Conservation (phyloP, 352 stramenopile genomes). For the Aphanomyces invadans region DNA sequence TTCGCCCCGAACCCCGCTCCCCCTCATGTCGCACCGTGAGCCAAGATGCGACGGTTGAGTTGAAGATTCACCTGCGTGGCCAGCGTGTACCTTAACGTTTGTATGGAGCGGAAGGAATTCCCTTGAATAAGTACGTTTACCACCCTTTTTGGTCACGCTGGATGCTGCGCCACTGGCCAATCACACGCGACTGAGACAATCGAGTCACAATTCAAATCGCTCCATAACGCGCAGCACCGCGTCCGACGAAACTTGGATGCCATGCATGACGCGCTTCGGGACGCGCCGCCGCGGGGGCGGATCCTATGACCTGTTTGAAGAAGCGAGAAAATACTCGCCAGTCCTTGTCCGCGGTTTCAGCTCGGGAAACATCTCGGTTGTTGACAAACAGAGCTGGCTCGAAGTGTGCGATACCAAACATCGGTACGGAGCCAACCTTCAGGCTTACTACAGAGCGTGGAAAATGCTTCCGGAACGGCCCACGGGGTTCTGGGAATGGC, state of each 20-base stretch:
- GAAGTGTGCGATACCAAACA: constrained; percentile 85
- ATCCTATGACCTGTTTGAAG: constrained; percentile 67
- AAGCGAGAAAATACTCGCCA: constrained; percentile 81
- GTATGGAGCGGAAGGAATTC: too few relatives aligned
- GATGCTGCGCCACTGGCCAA: background rate
- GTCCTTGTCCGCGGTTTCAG: constrained; percentile 85
- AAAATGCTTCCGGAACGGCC: constrained; percentile 73
- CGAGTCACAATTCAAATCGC: too few relatives aligned
- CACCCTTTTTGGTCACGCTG: background rate
- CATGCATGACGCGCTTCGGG: background rate
- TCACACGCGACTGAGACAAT: background rate
- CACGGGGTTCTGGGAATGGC: constrained; percentile 84
- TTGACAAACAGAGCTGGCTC: constrained; percentile 85
- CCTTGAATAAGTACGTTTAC: too few relatives aligned
- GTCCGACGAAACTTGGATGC: background rate
- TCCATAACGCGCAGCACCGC: background rate
- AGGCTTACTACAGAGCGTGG: constrained; percentile 96
- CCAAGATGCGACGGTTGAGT: background rate
- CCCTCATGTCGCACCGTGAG: too few relatives aligned
- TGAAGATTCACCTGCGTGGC: background rate
- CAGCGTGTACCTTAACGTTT: background rate
- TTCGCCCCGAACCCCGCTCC: too few relatives aligned
- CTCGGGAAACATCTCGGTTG: constrained; percentile 79
- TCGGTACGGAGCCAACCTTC: constrained; percentile 91
- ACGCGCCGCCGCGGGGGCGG: background rate